Evolutionary conservation across 2,329 filamentous ascomycete genomes (phyloP), one percentile per base, ranked within the genome.

Genomic region (Trichophyton mentagrophytes): DNA sequence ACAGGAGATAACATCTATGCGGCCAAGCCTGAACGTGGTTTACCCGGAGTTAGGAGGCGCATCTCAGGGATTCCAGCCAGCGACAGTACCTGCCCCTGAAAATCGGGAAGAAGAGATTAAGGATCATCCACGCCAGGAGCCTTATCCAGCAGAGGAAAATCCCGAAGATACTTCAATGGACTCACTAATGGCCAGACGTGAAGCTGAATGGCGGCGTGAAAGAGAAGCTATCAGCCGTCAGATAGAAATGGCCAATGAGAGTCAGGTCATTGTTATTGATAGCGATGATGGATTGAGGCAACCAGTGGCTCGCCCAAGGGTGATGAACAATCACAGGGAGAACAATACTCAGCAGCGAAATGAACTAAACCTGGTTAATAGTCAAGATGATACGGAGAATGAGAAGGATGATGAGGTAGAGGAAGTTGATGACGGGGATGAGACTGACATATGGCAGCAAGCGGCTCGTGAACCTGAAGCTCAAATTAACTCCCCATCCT

Each of bases 191-290:
- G 66, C 65, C 59, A 68, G 63, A 58, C 69, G 71, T 27, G 71
- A 77, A 68, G 69, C 64, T 38, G 69, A 75, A 63, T 78, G 75
- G 75, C 76, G 78, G 61, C 68, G 69, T 17, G 76, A 78, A 65
- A 72, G 77, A 61, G 73, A 77, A 60, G 71, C 70, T 9, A 70
- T 78, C 27, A 77, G 75, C 61, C 71, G 69, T 22, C 69, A 77
- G 58, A 78, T 78, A 55, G 67, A 75, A 27, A 69, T 71, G 66
- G 73, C 76, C 13, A 76, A 73, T 59, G 67, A 70, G 11, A 74
- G 70, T 55, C 71, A 76, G 60, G 71, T 78, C 42, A 75, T 79
- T 62, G 71, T 77, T 33, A 73, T 79, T 63, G 68, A 74, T 53
- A 77, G 74, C 51, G 75, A 76, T 64, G 67, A 69, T 17, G 66